Evolutionary conservation across 441 rosid species (phyloP), one percentile per base, ranked within the genome.

Genomic region (Flueggea neowawraea): DNA sequence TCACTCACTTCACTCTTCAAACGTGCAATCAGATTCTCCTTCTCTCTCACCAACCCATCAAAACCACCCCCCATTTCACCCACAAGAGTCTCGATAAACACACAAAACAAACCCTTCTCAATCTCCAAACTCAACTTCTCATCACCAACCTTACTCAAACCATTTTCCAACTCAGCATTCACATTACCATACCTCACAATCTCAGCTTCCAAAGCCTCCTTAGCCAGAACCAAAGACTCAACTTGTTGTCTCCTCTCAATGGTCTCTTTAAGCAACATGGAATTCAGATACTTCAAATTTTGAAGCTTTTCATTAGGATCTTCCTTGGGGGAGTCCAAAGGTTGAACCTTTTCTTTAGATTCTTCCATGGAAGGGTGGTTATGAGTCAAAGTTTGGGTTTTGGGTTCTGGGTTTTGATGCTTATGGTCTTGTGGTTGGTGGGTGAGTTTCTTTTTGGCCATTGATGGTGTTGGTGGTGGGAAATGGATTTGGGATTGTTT

Each of bases 381-480:
- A 22, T 22, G 28, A 22, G 28, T 22, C 28, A 22, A 22, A 22
- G 28, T 22, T 36, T 32, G 45, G 33, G 28, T 9, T n/a, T n/a
- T n/a, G n/a, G n/a, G n/a, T n/a, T 10, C 67, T 56, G 11, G 36
- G 75, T 48, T 32, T 44, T 52, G 39, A 48, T 33, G 57, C 14
- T 33, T 63, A 52, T 64, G 12, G 15, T 43, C 56, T 13, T 50
- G 68, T 58, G 63, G 69, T 66, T 74, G 71, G 58, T 63, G 75
- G 76, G 69, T 39, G 33, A 52, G 28, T 67, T 88, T 90, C 83
- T 80, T 86, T 65, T 75, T 83, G 61, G 90, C 81, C 92, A 84
- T 89, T n/a, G n/a, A n/a, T 58, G 47, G 62, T n/a, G 67, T 66
- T 64, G 69, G 67, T 9, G n/a, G n/a, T n/a, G n/a, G n/a, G n/a